Conservation (phyloP, 2,329 filamentous ascomycete species). For the Zalaria sp. region DNA sequence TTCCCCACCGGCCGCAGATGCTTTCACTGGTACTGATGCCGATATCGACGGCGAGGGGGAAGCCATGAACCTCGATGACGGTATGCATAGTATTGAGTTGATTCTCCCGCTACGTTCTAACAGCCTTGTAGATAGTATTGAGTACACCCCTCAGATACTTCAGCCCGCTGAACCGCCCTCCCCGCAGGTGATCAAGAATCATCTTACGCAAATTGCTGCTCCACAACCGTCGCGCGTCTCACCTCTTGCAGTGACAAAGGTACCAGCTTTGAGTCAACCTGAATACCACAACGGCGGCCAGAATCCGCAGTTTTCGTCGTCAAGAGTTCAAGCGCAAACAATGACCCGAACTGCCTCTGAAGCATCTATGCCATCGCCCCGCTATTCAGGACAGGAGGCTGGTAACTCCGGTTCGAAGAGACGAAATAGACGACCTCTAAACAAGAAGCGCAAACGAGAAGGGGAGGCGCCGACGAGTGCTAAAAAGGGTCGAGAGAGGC, state of each 20-base stretch:
- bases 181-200: constrained; percentile 49
- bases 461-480: constrained; percentile 8
- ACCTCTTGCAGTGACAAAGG: constrained; percentile 39
- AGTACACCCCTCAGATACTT: constrained; percentile 22
- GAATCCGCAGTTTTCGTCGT: constrained; percentile 7
- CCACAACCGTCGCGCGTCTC: constrained; percentile 61
- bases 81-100: neutral
- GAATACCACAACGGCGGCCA: constrained; percentile 18
- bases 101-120: too few species aligned
- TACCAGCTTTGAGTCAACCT: constrained; percentile 36
- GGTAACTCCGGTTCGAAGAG: too few species aligned
- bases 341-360: constrained; percentile 3
- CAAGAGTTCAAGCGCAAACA: constrained; percentile 7
- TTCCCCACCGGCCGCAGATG: constrained; percentile 30
- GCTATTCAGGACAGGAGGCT: constrained; percentile 5
- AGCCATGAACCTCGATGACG: constrained; percentile 5
- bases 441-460: constrained; percentile 6
- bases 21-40: constrained; percentile 10
- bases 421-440: neutral
- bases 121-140: constrained; percentile 3
- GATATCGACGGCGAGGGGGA: constrained; percentile 4
- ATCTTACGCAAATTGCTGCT: constrained; percentile 48
- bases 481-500: constrained; percentile 20
- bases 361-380: constrained; percentile 4
- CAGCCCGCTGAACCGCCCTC: constrained; percentile 14